Base-by-base conservation (phyloP, 2,329 filamentous ascomycete genomes). In the Calcarisporium arbuscula region DNA sequence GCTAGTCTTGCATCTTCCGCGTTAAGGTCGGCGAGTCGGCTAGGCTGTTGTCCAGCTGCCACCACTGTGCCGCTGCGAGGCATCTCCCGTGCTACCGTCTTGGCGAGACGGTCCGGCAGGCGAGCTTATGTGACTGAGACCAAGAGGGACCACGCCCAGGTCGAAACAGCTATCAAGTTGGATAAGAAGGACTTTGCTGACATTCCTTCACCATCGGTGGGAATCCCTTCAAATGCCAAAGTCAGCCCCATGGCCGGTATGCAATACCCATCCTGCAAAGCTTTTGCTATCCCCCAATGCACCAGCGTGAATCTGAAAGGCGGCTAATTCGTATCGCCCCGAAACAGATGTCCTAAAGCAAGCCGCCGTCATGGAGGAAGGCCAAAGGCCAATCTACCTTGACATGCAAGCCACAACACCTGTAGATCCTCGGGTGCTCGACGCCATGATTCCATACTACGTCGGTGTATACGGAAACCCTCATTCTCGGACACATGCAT, bases 331-430 rank as follows among this genome's bases (percentile, higher is more conserved):
- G n/a, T n/a, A n/a, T n/a, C 32, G 14, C 36, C 16, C 15, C 16
- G 16, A 17, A 34, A 28, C 40, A 74, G 84, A 85, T 46, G 82
- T 95, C 29, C 69, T 98, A 42, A 94, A 92, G 67, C 83, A 95
- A 59, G 90, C 89, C 8, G 88, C 87, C 10, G 71, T 95, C 44
- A 85, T 96, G 82, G 89, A 95, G 48, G 81, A 94, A 61, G 92
- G 92, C 39, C 82, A 85, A 42, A 74, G 92, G 40, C 92, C 92
- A 25, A 96, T 98, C 56, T 98, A 98, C 53, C 81, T 98, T 35
- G 92, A 98, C 57, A 95, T 95, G 82, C 92, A 98, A 65, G 87
- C 92, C 22, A 98, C 92, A 2, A 98, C 92, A 1, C 92, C 92
- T 14, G 80, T 92, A 40, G 92, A 98, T 51, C 92, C 92, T 17